Evolutionary conservation across 75 land plant genomes (phyloP), one percentile per base, ranked within the genome.

Genomic region (Larix kaempferi): DNA sequence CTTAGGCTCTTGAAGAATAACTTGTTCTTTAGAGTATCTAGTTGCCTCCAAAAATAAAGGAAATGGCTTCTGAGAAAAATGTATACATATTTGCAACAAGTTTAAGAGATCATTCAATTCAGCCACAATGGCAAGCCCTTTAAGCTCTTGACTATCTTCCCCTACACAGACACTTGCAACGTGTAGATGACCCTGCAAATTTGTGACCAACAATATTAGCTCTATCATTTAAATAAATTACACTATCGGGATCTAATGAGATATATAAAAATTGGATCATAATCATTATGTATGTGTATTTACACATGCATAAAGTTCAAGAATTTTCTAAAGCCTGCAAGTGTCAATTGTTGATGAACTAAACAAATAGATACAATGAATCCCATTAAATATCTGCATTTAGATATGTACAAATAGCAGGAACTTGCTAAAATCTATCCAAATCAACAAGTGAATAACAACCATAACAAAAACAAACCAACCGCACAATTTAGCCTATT

Each of bases 31-130:
- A 21, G 89, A 80, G 74, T 69, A 96, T 17, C 92, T 95, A 73
- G 92, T 82, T 61, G 83, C 61, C 76, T 96, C 95, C 83, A 94
- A 78, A 85, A 96, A 96, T 3, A 90, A 76, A 22, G 91, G 90
- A 78, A 94, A 96, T 15, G 98, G 90, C 76, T 96, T 96, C 82
- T 96, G 94, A 1, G 99, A 96, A 81, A 96, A 96, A 80, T 89
- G 86, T 62, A 86, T 82, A 78, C 99, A 96, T 15, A 89, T 71
- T 33, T 84, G 87, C 75, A 96, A 69, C 75, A 96, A 80, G 63
- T 86, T 84, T 78, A 89, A 72, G 8, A 84, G 60, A 81, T 88
- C 79, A 54, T 85, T 86, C 77, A 96, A 64, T 57, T 94, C 91
- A 25, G 21, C 77, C 23, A 89, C 67, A 57, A 96, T 84, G 23